phyloP scores from a whole-genome alignment of 306 rosid species.

The Pyrus pyrifolia region DNA sequence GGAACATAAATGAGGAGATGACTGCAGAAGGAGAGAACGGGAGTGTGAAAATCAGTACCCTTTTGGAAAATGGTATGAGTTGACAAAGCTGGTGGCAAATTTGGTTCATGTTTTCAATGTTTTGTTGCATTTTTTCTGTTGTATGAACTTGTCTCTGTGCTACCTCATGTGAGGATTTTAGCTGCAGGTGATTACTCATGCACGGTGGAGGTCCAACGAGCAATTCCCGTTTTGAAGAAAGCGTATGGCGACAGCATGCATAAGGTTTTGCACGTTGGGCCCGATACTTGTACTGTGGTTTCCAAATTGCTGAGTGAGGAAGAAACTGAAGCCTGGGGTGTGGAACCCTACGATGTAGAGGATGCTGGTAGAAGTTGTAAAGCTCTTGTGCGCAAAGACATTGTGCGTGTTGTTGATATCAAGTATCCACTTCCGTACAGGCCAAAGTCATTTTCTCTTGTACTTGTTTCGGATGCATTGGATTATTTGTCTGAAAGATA shows the following conservation, averaged over 20 bases:
- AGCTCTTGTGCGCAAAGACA: constrained; percentile 48
- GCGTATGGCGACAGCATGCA: constrained; percentile 62
- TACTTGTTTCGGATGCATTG: constrained; percentile 63
- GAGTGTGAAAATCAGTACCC: too few relatives aligned
- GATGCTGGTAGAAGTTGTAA: constrained; percentile 56
- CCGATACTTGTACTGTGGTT: constrained; percentile 51
- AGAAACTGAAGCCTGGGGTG: constrained; percentile 78
- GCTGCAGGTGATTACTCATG: constrained; percentile 59
- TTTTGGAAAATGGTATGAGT: neutral
- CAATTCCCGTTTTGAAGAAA: constrained; percentile 48
- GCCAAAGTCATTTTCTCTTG: constrained; percentile 58
- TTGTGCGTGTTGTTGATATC: constrained; percentile 62
- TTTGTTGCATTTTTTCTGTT: neutral
- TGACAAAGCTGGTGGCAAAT: neutral
- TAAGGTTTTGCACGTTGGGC: constrained; percentile 66
- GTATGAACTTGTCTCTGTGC: neutral
- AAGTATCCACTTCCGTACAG: constrained; percentile 70
- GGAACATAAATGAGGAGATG: too few relatives aligned
- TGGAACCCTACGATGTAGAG: constrained; percentile 69
- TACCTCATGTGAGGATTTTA: neutral
- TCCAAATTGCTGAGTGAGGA: constrained; percentile 49
- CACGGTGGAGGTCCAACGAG: constrained; percentile 50
- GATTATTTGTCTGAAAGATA: constrained; percentile 68
- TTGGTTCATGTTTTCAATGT: neutral
- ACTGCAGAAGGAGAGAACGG: too few relatives aligned